Base-by-base conservation (phyloP, 805 yeast species). In the Candida hungchunana region DNA sequence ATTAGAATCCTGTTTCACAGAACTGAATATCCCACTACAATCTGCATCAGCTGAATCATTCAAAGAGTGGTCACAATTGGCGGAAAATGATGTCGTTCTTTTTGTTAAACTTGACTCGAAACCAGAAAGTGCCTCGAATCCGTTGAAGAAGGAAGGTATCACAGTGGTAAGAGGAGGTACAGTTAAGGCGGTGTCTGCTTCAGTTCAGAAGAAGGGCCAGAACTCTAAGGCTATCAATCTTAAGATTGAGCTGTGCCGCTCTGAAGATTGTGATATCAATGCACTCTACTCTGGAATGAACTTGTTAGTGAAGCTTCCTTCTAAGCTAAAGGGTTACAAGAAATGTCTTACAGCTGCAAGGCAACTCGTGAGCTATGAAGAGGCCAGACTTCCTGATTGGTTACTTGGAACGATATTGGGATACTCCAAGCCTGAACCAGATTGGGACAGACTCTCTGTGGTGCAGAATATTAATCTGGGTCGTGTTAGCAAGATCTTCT, bases 351-450 rank as follows among this genome's bases (percentile, higher is more conserved):
- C 28, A 28, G 12, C 44, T 18, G 22, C 40, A 12, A 9, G n/a
- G n/a, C n/a, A n/a, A n/a, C n/a, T 39, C 36, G 19, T 37, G 30
- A 7, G 19, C 4, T 11, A 29, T 25, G 34, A 44, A 26, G 21
- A 28, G 30, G 14, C 21, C 4, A 24, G n/a, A n/a, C n/a, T 63
- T 0, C 69, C 68, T 1, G 52, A 48, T 1, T 66, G 71, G 71
- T 32, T 66, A 0, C 25, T 40, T 7, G 61, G 60, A 19, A 31
- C 42, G 13, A 41, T 64, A 18, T 29, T 66, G 22, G 67, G 64
- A 3, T 58, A 48, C 3, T 47, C 44, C 27, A 25, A 25, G 13
- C 31, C 31, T 12, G 27, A 38, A 7, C 42, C 37, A 1, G 13
- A 18, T 14, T 40, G 36, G 35, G 16, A 3, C 5, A 32, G 28